These are phyloP conservation scores for Fragosphaeria purpurea DNA, from an alignment of 2,329 filamentous ascomycete genomes.

Conservation along the genomic window DNA sequence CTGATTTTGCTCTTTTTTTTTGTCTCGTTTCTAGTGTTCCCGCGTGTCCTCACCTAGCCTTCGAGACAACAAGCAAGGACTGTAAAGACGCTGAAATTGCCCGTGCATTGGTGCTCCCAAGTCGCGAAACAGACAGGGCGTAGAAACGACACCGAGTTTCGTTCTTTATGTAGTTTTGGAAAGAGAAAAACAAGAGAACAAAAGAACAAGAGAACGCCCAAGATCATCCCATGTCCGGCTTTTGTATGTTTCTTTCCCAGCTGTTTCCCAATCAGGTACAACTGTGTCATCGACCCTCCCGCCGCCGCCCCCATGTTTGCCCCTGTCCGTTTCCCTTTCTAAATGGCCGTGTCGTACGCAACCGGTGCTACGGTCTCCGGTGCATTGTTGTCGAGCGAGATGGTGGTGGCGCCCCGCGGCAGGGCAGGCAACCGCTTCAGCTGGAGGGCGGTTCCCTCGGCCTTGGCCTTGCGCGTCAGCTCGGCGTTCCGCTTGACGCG, in stretches of 20 bases:
- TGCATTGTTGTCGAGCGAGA: slow-evolving; percentile 20
- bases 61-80: no score
- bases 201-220: no score
- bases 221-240: no score
- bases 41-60: no score
- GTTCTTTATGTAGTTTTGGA: not conserved
- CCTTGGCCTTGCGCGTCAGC: slow-evolving; percentile 88
- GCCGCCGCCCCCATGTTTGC: not conserved
- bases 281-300: not conserved
- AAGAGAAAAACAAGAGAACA: not conserved
- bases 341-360: slow-evolving; percentile 98
- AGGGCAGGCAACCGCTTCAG: slow-evolving; percentile 81
- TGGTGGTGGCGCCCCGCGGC: slow-evolving; percentile 68
- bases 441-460: slow-evolving; percentile 74
- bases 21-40: no score
- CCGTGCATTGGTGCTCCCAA: no score
- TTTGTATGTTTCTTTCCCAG: not conserved
- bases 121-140: no score
- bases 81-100: no score
- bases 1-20: no score
- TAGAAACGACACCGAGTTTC: not conserved
- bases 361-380: slow-evolving; percentile 28
- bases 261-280: not conserved
- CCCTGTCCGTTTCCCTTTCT: slow-evolving; percentile 23
- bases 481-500: slow-evolving; percentile 94